Evolutionary conservation across 305 asterid species (phyloP).

Genomic region (Rubia tinctorum): DNA sequence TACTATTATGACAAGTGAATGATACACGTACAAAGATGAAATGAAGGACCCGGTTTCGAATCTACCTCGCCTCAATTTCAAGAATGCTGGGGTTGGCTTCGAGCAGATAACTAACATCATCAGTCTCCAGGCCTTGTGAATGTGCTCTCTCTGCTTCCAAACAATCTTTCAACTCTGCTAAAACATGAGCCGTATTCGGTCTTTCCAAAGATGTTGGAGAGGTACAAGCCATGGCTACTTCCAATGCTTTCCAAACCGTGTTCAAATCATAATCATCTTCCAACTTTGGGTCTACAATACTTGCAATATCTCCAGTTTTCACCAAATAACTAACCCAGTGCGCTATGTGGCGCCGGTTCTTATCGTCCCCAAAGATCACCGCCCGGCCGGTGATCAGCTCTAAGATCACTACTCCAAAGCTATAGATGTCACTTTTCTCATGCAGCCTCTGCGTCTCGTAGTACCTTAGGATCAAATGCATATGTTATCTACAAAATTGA

Average conservation of each 20-base stretch:
- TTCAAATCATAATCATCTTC: slow-evolving; percentile 12
- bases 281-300: slow-evolving; percentile 26
- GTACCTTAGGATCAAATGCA: slow-evolving; percentile 17
- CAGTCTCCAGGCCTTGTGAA: background rate
- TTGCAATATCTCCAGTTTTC: slow-evolving; percentile 21
- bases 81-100: background rate
- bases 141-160: slow-evolving; percentile 5
- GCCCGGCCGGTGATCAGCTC: slow-evolving; percentile 27
- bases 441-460: slow-evolving; percentile 12
- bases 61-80: slow-evolving; percentile 7
- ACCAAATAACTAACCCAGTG: slow-evolving; percentile 20
- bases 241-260: slow-evolving; percentile 21
- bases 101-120: background rate
- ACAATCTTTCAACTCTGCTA: slow-evolving; percentile 16
- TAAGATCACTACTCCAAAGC: slow-evolving; percentile 25
- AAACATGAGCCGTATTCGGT: slow-evolving; percentile 34
- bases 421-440: slow-evolving; percentile 27
- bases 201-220: slow-evolving; percentile 22
- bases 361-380: slow-evolving; percentile 6
- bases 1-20: background rate
- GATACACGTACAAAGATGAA: background rate
- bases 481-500: background rate
- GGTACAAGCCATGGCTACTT: slow-evolving; percentile 29
- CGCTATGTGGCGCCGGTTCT: slow-evolving; percentile 18
- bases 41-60: background rate